Percentiles rank a stretch among this genome's conserved stretches.
These are phyloP conservation scores for Hypoxylon sp. DNA, from an alignment of 2,329 filamentous ascomycete species.

Conservation along the genomic window DNA sequence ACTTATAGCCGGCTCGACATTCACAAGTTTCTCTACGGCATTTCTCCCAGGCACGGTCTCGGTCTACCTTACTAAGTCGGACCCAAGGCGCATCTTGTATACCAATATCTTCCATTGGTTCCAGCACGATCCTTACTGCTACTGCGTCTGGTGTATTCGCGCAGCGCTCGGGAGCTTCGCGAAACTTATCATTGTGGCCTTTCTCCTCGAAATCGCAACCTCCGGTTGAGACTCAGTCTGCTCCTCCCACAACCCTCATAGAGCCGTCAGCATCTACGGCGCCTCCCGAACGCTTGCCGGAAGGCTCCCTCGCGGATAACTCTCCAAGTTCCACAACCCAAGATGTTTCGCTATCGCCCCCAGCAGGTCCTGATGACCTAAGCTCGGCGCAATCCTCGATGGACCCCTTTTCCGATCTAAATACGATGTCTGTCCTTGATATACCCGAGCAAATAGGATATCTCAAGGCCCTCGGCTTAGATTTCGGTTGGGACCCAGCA, in stretches of 20 bases:
- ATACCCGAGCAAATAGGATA: constrained; percentile 86
- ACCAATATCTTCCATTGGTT: constrained; percentile 36
- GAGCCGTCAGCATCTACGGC: constrained; percentile 26
- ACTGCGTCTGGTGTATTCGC: constrained; percentile 49
- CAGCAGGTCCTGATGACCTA: constrained; percentile 26
- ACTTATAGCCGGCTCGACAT: constrained; percentile 42
- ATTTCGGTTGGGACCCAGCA: constrained; percentile 88
- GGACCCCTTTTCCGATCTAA: constrained; percentile 54
- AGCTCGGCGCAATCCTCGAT: constrained; percentile 52
- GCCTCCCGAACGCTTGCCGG: constrained; percentile 7
- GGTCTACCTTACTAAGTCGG: constrained; percentile 43
- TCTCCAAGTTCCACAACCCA: constrained; percentile 23
- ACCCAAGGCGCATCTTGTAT: constrained; percentile 34
- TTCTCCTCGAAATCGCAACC: constrained; percentile 50
- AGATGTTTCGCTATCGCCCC: constrained; percentile 27
- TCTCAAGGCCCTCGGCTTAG: constrained; percentile 83
- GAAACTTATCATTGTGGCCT: constrained; percentile 54
- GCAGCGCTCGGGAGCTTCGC: constrained; percentile 50
- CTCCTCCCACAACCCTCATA: constrained; percentile 42
- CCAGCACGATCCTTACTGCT: constrained; percentile 30
- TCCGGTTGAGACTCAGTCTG: constrained; percentile 39
- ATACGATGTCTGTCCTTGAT: constrained; percentile 64
- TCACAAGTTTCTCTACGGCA: constrained; percentile 39
- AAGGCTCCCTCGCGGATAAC: background rate
- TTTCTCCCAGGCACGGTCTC: constrained; percentile 47